Conservation (phyloP, 257 asterid species). For the Eucommia ulmoides region DNA sequence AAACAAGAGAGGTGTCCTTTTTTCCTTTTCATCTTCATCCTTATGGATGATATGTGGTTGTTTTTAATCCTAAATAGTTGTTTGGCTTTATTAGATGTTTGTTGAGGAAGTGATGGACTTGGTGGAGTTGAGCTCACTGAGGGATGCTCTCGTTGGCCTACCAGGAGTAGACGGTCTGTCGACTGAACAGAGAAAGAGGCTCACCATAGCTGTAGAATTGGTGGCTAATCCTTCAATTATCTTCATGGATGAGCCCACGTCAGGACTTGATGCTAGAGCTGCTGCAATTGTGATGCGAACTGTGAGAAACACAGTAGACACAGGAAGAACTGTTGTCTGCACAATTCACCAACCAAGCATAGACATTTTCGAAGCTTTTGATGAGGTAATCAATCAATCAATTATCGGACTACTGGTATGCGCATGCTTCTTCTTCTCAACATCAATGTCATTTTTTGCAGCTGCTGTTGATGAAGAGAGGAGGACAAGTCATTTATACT, state of each 20-base stretch:
- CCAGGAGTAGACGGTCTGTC: constrained; percentile 2
- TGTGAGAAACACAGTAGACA: constrained; percentile 1
- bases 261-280: constrained; percentile 4
- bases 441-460: background rate
- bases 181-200: background rate
- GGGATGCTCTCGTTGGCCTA: constrained; percentile 2
- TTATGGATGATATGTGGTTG: background rate
- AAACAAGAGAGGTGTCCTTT: background rate
- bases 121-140: background rate
- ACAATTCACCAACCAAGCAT: constrained; percentile 4
- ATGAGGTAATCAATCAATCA: background rate
- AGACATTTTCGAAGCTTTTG: constrained; percentile 2
- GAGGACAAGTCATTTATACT: background rate
- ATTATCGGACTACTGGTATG: background rate
- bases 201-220: constrained; percentile 2
- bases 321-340: constrained; percentile 3
- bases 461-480: constrained; percentile 3
- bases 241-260: constrained; percentile 1
- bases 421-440: background rate
- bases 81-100: background rate
- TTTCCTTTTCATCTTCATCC: background rate
- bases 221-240: constrained; percentile 2
- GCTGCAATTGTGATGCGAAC: constrained; percentile 4
- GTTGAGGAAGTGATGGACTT: background rate
- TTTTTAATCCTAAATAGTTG: background rate